Conservation (phyloP, 2,329 filamentous ascomycete genomes). For the Acephala macrosclerotiorum region DNA sequence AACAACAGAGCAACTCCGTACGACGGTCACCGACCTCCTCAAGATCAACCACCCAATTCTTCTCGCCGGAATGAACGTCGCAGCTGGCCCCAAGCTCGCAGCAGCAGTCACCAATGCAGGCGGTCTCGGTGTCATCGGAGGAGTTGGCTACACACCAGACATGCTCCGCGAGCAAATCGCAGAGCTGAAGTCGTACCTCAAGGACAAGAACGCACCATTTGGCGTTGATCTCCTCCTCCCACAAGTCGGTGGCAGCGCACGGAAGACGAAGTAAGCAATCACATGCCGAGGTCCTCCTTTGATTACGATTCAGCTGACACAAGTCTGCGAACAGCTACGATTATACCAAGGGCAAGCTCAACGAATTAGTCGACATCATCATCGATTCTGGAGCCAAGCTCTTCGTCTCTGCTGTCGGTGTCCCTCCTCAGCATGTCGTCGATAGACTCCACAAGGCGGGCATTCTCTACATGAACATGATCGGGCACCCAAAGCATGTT, state of each 20-base stretch:
- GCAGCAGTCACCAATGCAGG: constrained; percentile 97
- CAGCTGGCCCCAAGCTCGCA: constrained; percentile 93
- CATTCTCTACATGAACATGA: constrained; percentile 99
- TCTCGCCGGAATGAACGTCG: constrained; percentile 98
- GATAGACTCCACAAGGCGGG: constrained; percentile 88
- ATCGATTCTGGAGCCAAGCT: constrained; percentile 91
- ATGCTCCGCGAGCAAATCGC: constrained; percentile 96
- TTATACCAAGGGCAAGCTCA: constrained; percentile 98
- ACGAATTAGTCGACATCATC: constrained; percentile 88
- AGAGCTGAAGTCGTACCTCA: constrained; percentile 88
- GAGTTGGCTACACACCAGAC: constrained; percentile 93
- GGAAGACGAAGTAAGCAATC: constrained; percentile 83
- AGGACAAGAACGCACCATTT: constrained; percentile 93
- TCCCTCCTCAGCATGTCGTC: constrained; percentile 87
- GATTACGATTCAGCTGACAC: constrained; percentile 36
- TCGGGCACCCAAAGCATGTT: constrained; percentile 99
- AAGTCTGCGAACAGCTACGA: constrained; percentile 75
- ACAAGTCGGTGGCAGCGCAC: constrained; percentile 91
- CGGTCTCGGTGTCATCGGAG: constrained; percentile 94
- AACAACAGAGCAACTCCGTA: constrained; percentile 81
- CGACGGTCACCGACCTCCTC: constrained; percentile 92
- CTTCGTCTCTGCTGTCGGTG: constrained; percentile 96
- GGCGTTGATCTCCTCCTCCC: constrained; percentile 93
- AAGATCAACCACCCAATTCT: constrained; percentile 97
- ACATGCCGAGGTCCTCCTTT: constrained; percentile 20